Evolutionary conservation across 2,329 filamentous ascomycete genomes (phyloP).

Genomic region (Didymella keratinophila): DNA sequence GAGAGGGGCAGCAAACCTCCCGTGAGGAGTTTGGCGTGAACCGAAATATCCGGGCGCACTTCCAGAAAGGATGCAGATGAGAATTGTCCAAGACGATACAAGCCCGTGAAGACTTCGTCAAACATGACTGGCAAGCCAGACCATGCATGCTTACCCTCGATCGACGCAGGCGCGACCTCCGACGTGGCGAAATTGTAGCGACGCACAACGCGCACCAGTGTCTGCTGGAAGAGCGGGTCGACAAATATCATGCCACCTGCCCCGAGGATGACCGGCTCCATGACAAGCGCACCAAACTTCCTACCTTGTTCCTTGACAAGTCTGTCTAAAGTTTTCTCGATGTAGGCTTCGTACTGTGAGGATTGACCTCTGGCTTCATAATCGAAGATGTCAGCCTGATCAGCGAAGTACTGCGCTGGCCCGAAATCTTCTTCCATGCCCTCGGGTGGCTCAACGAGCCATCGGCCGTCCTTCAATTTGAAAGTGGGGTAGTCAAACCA

Average conservation of each 20-base stretch:
- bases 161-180: not conserved
- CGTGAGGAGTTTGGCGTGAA: conserved; percentile 84
- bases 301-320: conserved; percentile 64
- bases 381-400: conserved; percentile 48
- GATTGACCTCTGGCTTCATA: conserved; percentile 50
- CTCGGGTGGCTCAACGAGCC: conserved; percentile 68
- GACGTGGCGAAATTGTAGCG: conserved; percentile 62
- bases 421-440: conserved; percentile 59
- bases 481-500: conserved; percentile 85
- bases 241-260: conserved; percentile 85
- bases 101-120: conserved; percentile 87
- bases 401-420: conserved; percentile 44
- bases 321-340: conserved; percentile 61
- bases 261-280: conserved; percentile 82
- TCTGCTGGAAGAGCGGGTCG: conserved; percentile 82
- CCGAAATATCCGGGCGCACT: conserved; percentile 74
- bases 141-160: conserved; percentile 59
- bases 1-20: conserved; percentile 81
- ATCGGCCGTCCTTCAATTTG: conserved; percentile 69
- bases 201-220: conserved; percentile 73
- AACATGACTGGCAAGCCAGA: conserved; percentile 79
- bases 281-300: conserved; percentile 78
- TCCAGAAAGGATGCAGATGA: conserved; percentile 74
- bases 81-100: conserved; percentile 80
- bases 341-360: conserved; percentile 66